These are phyloP conservation scores for Colletotrichum scovillei DNA, from an alignment of 2,329 filamentous ascomycete species.

Conservation along the genomic window DNA sequence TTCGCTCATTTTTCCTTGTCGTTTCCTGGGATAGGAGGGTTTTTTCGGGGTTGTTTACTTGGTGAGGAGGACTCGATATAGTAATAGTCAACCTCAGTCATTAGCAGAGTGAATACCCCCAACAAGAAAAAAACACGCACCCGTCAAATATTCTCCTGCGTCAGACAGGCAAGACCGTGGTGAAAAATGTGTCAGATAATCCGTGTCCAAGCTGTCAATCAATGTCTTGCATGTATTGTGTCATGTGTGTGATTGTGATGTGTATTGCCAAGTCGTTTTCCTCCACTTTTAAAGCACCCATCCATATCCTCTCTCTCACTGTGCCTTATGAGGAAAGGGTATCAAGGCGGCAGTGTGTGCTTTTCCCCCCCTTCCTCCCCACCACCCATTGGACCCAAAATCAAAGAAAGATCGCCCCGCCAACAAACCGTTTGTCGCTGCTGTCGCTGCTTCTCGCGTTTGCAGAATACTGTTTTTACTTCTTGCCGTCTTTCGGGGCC, in stretches of 20 bases:
- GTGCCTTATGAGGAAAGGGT: conserved; percentile 30
- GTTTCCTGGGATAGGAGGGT: background rate
- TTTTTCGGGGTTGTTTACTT: background rate
- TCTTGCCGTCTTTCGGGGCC: conserved; percentile 34
- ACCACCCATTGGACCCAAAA: background rate
- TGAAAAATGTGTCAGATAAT: background rate
- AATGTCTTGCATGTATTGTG: background rate
- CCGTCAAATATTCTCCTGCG: background rate
- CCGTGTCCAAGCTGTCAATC: background rate
- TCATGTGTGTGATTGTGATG: conserved; percentile 2
- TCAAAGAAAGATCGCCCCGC: background rate
- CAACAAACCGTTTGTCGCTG: conserved; percentile 3
- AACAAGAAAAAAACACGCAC: background rate
- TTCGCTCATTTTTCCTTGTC: conserved; percentile 19
- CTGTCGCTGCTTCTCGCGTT: background rate
- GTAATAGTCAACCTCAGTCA: background rate
- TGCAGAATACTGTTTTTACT: background rate
- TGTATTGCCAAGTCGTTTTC: conserved; percentile 4
- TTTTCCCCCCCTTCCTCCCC: conserved; percentile 1
- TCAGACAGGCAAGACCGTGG: background rate
- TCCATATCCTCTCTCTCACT: conserved; percentile 9
- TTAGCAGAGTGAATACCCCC: background rate
- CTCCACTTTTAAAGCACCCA: background rate
- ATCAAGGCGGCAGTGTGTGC: conserved; percentile 32
- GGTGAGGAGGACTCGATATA: background rate